These are phyloP conservation scores for Ophiosphaerella korrae DNA, from an alignment of 2,329 filamentous ascomycete species.

Conservation along the genomic window DNA sequence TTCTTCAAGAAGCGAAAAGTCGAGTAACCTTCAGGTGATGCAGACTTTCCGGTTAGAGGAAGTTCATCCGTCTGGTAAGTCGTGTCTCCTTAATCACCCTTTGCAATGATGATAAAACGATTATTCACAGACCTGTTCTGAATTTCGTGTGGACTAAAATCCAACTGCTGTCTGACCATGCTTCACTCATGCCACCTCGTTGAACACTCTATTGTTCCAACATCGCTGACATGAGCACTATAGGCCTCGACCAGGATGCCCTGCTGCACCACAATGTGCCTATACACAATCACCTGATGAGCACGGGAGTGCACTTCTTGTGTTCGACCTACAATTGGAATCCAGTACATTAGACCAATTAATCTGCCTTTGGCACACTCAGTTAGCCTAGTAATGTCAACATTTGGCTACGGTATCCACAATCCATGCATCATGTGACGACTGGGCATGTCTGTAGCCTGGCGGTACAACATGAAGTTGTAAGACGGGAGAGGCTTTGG, in stretches of 20 bases:
- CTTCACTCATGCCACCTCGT: neutral
- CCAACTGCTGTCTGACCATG: slow-evolving; percentile 80
- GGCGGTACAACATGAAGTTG: neutral
- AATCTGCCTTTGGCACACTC: too few species aligned
- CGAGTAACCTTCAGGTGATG: slow-evolving; percentile 26
- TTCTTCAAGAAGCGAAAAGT: slow-evolving; percentile 72
- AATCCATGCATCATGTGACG: too few species aligned
- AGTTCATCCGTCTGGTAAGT: slow-evolving; percentile 26
- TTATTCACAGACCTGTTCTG: slow-evolving; percentile 86
- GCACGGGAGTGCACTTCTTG: too few species aligned
- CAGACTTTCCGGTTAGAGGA: neutral
- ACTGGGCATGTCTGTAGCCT: neutral
- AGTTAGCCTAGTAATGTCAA: too few species aligned
- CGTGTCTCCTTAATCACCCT: slow-evolving; percentile 6
- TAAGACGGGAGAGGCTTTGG: neutral
- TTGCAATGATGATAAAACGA: slow-evolving; percentile 60
- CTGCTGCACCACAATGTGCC: too few species aligned
- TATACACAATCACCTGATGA: too few species aligned
- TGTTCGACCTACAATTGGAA: too few species aligned
- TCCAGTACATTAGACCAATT: too few species aligned
- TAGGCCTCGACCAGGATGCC: neutral
- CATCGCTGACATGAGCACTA: neutral
- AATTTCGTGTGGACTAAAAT: slow-evolving; percentile 72
- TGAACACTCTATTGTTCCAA: neutral
- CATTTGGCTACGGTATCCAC: too few species aligned